Conservation (phyloP, 805 yeast genomes). For the Grigorovia jiainica region DNA sequence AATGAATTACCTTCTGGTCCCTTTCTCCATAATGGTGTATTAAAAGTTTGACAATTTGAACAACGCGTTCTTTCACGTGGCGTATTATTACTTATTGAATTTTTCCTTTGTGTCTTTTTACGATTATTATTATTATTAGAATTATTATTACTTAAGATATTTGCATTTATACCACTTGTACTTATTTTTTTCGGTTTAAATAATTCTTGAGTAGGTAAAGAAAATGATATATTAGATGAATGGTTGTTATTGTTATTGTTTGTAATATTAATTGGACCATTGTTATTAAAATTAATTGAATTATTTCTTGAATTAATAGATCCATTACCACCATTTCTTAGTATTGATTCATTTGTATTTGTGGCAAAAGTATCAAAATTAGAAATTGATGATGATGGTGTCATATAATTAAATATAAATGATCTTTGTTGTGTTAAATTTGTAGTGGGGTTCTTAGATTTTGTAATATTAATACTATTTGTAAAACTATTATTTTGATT, state of each 20-base stretch:
- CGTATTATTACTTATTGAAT: neutral
- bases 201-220: neutral
- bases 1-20: conserved; percentile 83
- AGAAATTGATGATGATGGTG: neutral
- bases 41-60: conserved; percentile 79
- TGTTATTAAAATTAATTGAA: neutral
- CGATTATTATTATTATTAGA: neutral
- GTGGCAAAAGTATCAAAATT: neutral
- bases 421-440: neutral
- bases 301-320: neutral
- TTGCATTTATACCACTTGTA: neutral
- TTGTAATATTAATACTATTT: neutral
- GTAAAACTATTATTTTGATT: too few relatives aligned
- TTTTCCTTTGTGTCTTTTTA: neutral
- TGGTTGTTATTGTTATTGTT: neutral
- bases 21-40: conserved; percentile 91
- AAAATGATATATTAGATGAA: neutral
- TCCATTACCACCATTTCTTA: neutral
- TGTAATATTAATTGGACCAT: neutral
- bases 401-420: conserved; percentile 1
- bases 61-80: conserved; percentile 35
- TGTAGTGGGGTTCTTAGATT: neutral
- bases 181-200: neutral
- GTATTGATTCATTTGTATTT: neutral
- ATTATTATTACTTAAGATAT: neutral